Percentiles rank a stretch among this genome's conserved stretches.
phyloP scores from a whole-genome alignment of 2,329 filamentous ascomycete genomes.

The Verticillium klebahnii region DNA sequence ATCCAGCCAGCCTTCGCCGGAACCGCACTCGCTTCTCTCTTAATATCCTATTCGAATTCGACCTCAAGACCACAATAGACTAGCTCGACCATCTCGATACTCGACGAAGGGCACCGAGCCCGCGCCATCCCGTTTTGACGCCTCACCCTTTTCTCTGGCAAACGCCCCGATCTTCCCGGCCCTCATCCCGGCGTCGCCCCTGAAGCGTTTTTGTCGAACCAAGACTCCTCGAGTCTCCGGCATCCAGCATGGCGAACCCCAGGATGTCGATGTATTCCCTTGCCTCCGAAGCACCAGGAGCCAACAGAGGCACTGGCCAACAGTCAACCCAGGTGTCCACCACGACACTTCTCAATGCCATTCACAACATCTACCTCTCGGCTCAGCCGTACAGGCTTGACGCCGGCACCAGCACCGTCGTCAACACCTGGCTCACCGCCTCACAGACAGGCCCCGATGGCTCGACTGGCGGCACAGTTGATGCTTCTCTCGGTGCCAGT shows the following conservation, averaged over 20 bases:
- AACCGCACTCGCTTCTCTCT: background rate
- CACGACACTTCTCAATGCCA: conserved; percentile 84
- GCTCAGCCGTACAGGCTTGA: conserved; percentile 83
- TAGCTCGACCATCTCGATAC: background rate
- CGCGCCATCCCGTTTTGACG: background rate
- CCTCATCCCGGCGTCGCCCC: conserved; percentile 1
- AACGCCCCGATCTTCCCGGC: background rate
- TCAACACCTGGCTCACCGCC: conserved; percentile 93
- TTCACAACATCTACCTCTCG: conserved; percentile 84
- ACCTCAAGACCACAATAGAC: background rate
- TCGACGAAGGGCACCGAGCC: background rate
- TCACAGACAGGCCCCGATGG: conserved; percentile 65
- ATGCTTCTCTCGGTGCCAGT: conserved; percentile 69
- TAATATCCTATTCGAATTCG: background rate
- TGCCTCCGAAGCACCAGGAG: conserved; percentile 57
- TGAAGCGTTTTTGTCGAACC: conserved; percentile 25
- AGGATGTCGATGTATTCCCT: conserved; percentile 67
- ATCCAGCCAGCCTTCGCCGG: background rate
- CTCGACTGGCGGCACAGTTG: conserved; percentile 70
- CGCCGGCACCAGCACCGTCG: conserved; percentile 82
- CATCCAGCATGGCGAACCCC: conserved; percentile 47
- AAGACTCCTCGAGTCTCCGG: conserved; percentile 23
- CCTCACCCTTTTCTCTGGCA: background rate
- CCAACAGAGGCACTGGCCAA: conserved; percentile 54
- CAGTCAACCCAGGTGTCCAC: conserved; percentile 81